phyloP scores from a whole-genome alignment of 192 early-diverging fungal genomes.

The Backusella sp. region DNA sequence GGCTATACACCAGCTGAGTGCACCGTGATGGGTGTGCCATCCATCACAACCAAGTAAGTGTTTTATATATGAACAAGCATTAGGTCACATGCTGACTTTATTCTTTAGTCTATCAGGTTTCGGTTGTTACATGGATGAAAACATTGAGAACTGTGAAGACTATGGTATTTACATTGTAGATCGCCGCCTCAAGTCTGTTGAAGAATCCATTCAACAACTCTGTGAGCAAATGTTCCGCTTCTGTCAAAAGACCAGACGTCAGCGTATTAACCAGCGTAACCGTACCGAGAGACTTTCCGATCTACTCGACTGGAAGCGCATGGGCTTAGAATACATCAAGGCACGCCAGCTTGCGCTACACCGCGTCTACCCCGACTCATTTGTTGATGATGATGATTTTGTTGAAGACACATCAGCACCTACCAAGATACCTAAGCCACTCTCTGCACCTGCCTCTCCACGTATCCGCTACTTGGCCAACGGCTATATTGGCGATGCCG shows the following conservation, averaged over 20 bases:
- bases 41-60: slow-evolving; percentile 85
- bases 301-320: slow-evolving; percentile 97
- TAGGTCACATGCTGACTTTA: neutral
- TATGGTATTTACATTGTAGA: slow-evolving; percentile 99
- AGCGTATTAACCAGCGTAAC: slow-evolving; percentile 98
- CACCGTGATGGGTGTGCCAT: slow-evolving; percentile 98
- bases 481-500: slow-evolving; percentile 26
- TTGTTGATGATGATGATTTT: slow-evolving; percentile 60
- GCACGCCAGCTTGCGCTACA: slow-evolving; percentile 93
- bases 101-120: slow-evolving; percentile 78
- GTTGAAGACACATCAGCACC: slow-evolving; percentile 61
- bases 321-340: slow-evolving; percentile 98
- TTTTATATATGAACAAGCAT: neutral
- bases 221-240: slow-evolving; percentile 88
- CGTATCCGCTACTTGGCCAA: slow-evolving; percentile 39
- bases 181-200: slow-evolving; percentile 86
- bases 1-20: slow-evolving; percentile 99
- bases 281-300: slow-evolving; percentile 94
- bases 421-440: slow-evolving; percentile 86
- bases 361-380: slow-evolving; percentile 87
- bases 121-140: slow-evolving; percentile 98
- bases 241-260: slow-evolving; percentile 92
- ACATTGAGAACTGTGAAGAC: slow-evolving; percentile 87
- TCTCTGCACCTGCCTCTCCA: slow-evolving; percentile 86
- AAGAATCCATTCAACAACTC: slow-evolving; percentile 91